phyloP scores from a whole-genome alignment of 768 basidiomycete species.

The Rhizopogon salebrosus region DNA sequence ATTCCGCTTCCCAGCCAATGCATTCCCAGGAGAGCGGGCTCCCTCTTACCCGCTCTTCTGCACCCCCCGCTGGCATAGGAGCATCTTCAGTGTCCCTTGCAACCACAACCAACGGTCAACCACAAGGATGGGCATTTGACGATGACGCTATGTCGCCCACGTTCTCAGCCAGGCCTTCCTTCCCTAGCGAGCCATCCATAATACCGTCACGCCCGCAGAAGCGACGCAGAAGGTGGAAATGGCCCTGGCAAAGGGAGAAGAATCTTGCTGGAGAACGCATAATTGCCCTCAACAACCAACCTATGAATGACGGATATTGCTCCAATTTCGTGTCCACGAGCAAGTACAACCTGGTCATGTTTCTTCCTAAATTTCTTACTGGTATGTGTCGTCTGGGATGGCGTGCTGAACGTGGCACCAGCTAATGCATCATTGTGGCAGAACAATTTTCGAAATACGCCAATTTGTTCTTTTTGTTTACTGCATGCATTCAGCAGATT shows the following conservation, averaged over 20 bases:
- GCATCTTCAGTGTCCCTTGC: slow-evolving; percentile 40
- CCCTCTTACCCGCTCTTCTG: slow-evolving; percentile 54
- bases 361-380: slow-evolving; percentile 87
- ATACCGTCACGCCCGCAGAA: slow-evolving; percentile 8
- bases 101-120: slow-evolving; percentile 35
- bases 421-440: slow-evolving; percentile 26
- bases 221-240: slow-evolving; percentile 49
- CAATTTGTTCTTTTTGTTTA: slow-evolving; percentile 98
- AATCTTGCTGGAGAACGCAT: slow-evolving; percentile 69
- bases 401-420: background rate
- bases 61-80: slow-evolving; percentile 55
- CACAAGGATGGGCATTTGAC: slow-evolving; percentile 74
- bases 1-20: slow-evolving; percentile 23
- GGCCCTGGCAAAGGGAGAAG: slow-evolving; percentile 78
- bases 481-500: slow-evolving; percentile 95
- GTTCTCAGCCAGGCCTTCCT: slow-evolving; percentile 41
- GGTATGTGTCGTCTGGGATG: slow-evolving; percentile 46
- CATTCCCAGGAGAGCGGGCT: slow-evolving; percentile 45
- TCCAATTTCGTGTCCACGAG: slow-evolving; percentile 89
- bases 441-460: slow-evolving; percentile 99
- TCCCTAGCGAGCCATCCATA: slow-evolving; percentile 26
- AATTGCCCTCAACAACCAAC: slow-evolving; percentile 75
- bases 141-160: slow-evolving; percentile 47
- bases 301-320: slow-evolving; percentile 59
- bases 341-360: slow-evolving; percentile 88